phyloP scores from a whole-genome alignment of 306 rosid genomes.

The Ochetophila trinervis region DNA sequence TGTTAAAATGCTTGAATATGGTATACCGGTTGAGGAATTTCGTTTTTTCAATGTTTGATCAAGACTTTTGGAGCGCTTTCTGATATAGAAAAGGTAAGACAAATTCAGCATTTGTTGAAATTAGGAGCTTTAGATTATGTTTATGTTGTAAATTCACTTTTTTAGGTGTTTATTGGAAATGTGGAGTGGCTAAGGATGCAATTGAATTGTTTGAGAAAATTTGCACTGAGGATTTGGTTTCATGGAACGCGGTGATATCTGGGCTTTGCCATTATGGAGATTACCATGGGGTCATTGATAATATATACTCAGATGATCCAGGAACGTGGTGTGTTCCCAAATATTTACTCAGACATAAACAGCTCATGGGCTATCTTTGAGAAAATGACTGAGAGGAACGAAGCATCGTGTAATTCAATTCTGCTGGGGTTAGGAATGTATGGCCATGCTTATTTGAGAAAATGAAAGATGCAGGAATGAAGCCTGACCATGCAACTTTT shows the following conservation, averaged over 20 bases:
- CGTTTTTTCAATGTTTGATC: constrained; percentile 32
- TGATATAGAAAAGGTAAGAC: constrained; percentile 21
- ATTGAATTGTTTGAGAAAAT: constrained; percentile 28
- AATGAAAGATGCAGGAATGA: constrained; percentile 29
- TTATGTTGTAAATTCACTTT: constrained; percentile 36
- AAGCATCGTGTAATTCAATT: constrained; percentile 40
- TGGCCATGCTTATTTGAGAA: constrained; percentile 26
- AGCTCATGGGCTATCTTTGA: constrained; percentile 31
- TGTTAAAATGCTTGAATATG: constrained; percentile 28
- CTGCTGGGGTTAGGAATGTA: constrained; percentile 35
- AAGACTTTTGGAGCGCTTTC: constrained; percentile 42
- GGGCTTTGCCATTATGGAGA: constrained; percentile 33
- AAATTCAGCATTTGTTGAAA: constrained; percentile 40
- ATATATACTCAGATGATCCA: constrained; percentile 24
- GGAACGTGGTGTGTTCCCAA: constrained; percentile 30
- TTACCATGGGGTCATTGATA: constrained; percentile 18
- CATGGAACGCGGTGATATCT: constrained; percentile 41
- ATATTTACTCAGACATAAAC: constrained; percentile 28
- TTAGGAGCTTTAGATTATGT: constrained; percentile 37
- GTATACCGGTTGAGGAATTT: constrained; percentile 29
- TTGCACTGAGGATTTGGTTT: constrained; percentile 29
- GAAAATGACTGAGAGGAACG: constrained; percentile 27
- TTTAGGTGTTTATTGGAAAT: constrained; percentile 36
- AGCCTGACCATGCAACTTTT: constrained; percentile 36
- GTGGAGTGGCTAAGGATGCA: constrained; percentile 19